A percentile compares a stretch with the other conserved stretches of the same genome.
These are phyloP conservation scores for Penicillium capsulatum DNA, from an alignment of 2,329 filamentous ascomycete species.

Conservation along the genomic window DNA sequence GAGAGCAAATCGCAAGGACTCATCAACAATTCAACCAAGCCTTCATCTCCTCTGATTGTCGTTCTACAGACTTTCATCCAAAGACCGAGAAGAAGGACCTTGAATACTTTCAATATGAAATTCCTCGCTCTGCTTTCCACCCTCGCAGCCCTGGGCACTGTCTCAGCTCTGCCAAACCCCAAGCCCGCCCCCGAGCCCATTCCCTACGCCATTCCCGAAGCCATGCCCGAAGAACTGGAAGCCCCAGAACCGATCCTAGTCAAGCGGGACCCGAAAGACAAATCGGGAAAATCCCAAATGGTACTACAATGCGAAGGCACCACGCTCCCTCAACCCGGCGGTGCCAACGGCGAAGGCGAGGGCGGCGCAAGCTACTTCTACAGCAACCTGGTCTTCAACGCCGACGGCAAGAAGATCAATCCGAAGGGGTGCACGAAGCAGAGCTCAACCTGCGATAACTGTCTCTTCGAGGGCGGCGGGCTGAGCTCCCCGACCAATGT, in stretches of 20 bases:
- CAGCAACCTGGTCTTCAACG: conserved; percentile 3
- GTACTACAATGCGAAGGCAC: conserved; percentile 6
- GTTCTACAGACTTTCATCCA: too few relatives aligned
- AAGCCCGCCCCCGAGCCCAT: too few relatives aligned
- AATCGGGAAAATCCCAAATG: conserved; percentile 6
- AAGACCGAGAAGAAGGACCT: too few relatives aligned
- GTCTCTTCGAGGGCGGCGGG: conserved; percentile 4
- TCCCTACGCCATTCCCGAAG: too few relatives aligned
- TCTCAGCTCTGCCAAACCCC: too few relatives aligned
- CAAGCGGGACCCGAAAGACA: conserved; percentile 6
- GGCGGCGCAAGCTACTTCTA: conserved; percentile 7
- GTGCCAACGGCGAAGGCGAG: conserved; percentile 3
- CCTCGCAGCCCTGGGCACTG: too few relatives aligned
- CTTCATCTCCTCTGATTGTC: too few relatives aligned
- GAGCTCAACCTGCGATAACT: conserved; percentile 1
- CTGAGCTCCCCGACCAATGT: conserved; percentile 9
- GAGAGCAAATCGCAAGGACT: too few relatives aligned
- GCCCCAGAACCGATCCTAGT: not conserved
- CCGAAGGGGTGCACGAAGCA: conserved; percentile 1
- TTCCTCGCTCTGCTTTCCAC: too few relatives aligned
- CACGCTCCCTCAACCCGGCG: conserved; percentile 6
- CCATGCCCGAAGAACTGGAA: too few relatives aligned
- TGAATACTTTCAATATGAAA: too few relatives aligned
- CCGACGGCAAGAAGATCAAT: conserved; percentile 1
- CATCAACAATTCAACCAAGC: too few relatives aligned